Percentiles rank a stretch among this genome's conserved stretches.
These are phyloP conservation scores for Paramecium caudatum DNA, from an alignment of 73 alveolate species.

Conservation along the genomic window DNA sequence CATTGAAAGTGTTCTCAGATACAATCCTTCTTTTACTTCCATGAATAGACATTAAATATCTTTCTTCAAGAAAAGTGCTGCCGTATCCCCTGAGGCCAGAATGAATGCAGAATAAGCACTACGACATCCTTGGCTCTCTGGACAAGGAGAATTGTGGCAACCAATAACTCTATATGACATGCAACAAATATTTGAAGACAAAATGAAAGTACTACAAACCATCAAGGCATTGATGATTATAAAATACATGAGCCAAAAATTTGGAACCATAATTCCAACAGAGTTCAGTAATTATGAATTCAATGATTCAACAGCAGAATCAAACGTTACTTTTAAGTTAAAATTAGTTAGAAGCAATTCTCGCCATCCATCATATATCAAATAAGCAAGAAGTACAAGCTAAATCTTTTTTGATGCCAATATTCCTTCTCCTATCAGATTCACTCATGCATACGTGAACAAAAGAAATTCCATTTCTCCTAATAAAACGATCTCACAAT, in stretches of 20 bases:
- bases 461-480: constrained; percentile 33
- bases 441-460: neutral
- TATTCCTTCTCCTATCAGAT: constrained; percentile 31
- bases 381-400: constrained; percentile 57
- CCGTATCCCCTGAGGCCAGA: constrained; percentile 17
- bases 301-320: constrained; percentile 38
- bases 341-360: constrained; percentile 33
- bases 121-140: constrained; percentile 57
- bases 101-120: constrained; percentile 53
- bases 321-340: neutral
- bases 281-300: constrained; percentile 38
- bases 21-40: neutral
- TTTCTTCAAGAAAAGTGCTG: constrained; percentile 51
- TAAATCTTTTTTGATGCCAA: constrained; percentile 27
- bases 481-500: neutral
- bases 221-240: constrained; percentile 13
- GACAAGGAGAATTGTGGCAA: constrained; percentile 47
- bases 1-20: neutral
- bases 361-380: constrained; percentile 16
- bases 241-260: neutral
- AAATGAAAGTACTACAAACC: neutral
- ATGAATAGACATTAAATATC: neutral
- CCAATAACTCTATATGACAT: constrained; percentile 49
- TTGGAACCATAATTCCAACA: constrained; percentile 25
- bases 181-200: constrained; percentile 1